Evolutionary conservation across 345 rosid species (phyloP).

Genomic region (Eucalyptus pumila): DNA sequence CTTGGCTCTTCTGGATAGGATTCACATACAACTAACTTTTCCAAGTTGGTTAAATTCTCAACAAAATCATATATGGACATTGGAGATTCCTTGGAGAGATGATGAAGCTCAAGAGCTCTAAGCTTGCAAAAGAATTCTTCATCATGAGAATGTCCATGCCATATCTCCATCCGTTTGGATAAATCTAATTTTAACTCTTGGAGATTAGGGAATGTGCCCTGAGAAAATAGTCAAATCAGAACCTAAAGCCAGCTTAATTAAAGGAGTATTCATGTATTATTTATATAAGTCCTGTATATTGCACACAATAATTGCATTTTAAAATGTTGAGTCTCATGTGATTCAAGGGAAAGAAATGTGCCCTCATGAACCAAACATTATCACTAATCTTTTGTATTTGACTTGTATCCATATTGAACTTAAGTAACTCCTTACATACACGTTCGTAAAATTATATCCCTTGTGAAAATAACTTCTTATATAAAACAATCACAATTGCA

Average conservation of each 20-base stretch:
- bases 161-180: not conserved
- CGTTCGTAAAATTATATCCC: not conserved
- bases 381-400: fast-evolving
- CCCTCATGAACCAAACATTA: not conserved
- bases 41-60: not conserved
- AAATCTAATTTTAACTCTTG: not conserved
- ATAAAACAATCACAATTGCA: not conserved
- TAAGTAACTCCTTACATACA: fast-evolving
- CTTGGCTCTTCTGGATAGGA: not conserved
- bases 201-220: not conserved
- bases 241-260: not conserved
- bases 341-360: fast-evolving
- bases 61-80: not conserved
- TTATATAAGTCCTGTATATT: fast-evolving
- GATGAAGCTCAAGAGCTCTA: not conserved
- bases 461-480: not conserved
- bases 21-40: not conserved
- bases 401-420: not conserved
- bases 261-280: not conserved
- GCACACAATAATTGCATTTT: not conserved
- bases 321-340: not conserved
- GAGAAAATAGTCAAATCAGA: not conserved
- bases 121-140: not conserved
- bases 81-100: not conserved
- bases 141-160: not conserved